Evolutionary conservation across 2,329 filamentous ascomycete species (phyloP).

Genomic region (Diaporthe eres): DNA sequence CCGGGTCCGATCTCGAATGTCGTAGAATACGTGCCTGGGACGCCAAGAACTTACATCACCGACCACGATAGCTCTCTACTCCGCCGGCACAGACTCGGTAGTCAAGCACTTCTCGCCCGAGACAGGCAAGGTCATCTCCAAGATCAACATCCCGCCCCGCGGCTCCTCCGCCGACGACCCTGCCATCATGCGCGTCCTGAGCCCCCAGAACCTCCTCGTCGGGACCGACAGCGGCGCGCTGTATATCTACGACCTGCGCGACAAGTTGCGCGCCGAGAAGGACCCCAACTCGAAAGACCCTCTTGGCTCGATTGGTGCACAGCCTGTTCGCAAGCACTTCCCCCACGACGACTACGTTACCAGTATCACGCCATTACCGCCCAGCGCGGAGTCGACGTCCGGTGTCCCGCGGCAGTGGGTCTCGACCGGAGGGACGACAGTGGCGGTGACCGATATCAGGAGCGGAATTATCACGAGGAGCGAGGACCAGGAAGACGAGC

Average conservation of each 20-base stretch:
- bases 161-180: constrained; percentile 76
- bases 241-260: constrained; percentile 88
- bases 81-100: constrained; percentile 71
- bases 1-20: not conserved
- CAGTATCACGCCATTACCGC: constrained; percentile 85
- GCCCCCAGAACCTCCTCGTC: constrained; percentile 88
- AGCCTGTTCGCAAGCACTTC: constrained; percentile 83
- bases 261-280: constrained; percentile 50
- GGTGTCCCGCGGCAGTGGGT: constrained; percentile 96
- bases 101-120: constrained; percentile 68
- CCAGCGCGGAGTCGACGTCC: constrained; percentile 84
- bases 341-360: constrained; percentile 96
- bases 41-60: not conserved
- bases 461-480: constrained; percentile 89
- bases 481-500: constrained; percentile 94
- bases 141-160: constrained; percentile 79
- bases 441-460: constrained; percentile 90
- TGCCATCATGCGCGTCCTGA: constrained; percentile 85
- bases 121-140: constrained; percentile 80
- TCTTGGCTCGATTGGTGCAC: constrained; percentile 65
- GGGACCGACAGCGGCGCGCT: constrained; percentile 92
- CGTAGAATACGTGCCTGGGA: not conserved
- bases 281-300: constrained; percentile 25
- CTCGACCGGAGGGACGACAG: constrained; percentile 90
- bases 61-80: constrained; percentile 67